These are phyloP conservation scores for Eucalyptus urophylla DNA, from an alignment of 345 rosid genomes.

Conservation along the genomic window DNA sequence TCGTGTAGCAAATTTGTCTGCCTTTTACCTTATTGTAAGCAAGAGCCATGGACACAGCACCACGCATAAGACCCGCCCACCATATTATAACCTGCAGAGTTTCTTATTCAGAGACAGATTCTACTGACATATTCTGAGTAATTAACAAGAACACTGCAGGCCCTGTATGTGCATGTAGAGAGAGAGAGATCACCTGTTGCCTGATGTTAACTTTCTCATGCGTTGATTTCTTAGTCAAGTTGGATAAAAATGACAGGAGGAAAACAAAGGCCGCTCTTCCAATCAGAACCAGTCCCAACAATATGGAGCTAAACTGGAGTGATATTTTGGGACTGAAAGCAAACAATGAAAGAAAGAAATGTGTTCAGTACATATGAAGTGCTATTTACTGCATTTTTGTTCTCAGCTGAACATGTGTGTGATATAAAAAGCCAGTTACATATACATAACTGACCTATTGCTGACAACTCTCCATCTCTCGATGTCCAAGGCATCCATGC, in stretches of 20 bases:
- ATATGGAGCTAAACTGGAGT: constrained; percentile 60
- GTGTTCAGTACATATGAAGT: background rate
- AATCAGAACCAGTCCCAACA: constrained; percentile 61
- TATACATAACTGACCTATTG: constrained; percentile 29
- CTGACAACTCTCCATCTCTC: constrained; percentile 83
- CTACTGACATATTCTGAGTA: background rate
- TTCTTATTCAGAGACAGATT: background rate
- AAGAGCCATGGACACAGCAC: constrained; percentile 96
- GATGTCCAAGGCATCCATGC: constrained; percentile 96
- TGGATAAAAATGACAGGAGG: constrained; percentile 76
- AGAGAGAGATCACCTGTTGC: constrained; percentile 43
- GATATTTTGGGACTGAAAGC: constrained; percentile 67
- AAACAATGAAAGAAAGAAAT: background rate
- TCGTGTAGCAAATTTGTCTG: background rate
- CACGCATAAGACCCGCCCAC: constrained; percentile 99
- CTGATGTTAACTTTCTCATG: constrained; percentile 40
- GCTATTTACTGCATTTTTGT: background rate
- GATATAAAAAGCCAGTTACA: background rate
- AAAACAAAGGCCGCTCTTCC: constrained; percentile 94
- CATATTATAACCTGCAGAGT: constrained; percentile 57
- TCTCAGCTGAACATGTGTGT: background rate
- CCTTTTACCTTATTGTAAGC: constrained; percentile 79
- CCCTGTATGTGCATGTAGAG: background rate
- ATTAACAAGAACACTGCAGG: background rate
- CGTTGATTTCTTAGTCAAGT: constrained; percentile 61